Evolutionary conservation across 176 grass and related monocot species (phyloP).

Genomic region (Oryza coarctata): DNA sequence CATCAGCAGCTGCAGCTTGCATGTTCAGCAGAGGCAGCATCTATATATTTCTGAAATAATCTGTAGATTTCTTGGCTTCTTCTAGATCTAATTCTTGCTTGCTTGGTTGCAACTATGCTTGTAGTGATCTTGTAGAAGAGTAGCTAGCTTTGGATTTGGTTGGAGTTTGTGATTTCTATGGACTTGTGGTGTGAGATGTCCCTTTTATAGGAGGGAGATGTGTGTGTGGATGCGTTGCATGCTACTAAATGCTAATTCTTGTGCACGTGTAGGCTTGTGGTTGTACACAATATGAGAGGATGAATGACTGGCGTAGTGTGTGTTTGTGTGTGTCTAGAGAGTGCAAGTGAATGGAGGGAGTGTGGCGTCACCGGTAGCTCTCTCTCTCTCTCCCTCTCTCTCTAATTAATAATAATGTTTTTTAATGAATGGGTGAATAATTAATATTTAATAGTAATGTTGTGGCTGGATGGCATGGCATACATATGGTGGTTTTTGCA

Average conservation of each 20-base stretch:
- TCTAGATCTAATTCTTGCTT: too few relatives aligned
- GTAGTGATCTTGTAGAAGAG: neutral
- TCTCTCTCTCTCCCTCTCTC: too few relatives aligned
- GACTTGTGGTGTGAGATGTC: neutral
- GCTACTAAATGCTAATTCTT: conserved; percentile 29
- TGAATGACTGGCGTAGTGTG: conserved; percentile 48
- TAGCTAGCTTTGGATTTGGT: neutral
- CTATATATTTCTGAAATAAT: neutral
- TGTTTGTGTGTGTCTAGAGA: conserved; percentile 30
- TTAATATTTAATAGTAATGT: neutral
- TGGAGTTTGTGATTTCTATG: conserved; percentile 17
- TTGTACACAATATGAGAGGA: neutral
- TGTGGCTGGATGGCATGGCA: conserved; percentile 27
- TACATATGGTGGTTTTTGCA: conserved; percentile 16
- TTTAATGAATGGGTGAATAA: neutral
- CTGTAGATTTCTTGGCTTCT: neutral
- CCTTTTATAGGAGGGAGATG: conserved; percentile 44
- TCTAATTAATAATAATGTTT: conserved; percentile 5
- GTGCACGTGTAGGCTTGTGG: conserved; percentile 44
- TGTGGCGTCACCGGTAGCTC: conserved; percentile 27
- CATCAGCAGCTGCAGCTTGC: neutral
- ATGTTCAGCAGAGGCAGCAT: conserved; percentile 47
- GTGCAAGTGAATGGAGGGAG: conserved; percentile 4
- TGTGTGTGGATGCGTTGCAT: neutral
- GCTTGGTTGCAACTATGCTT: neutral